phyloP scores from a whole-genome alignment of 371 early-diverging fungal species.

The Cokeromyces recurvatus region DNA sequence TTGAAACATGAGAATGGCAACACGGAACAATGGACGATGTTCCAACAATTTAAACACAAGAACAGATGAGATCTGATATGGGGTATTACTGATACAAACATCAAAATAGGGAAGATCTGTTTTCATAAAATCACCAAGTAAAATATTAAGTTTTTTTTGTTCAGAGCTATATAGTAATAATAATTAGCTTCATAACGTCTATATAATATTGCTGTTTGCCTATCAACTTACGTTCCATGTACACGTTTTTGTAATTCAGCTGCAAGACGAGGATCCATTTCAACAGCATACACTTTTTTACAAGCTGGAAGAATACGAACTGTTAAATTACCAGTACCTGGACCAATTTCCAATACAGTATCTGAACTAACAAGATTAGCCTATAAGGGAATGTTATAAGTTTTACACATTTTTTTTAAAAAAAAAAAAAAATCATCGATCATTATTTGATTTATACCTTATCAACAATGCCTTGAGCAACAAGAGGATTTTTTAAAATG shows the following conservation, averaged over 20 bases:
- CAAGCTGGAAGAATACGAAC: conserved; percentile 93
- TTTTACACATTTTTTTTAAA: neutral
- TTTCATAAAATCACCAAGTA: conserved; percentile 98
- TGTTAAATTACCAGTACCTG: conserved; percentile 99
- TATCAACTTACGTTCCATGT: conserved; percentile 74
- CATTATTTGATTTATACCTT: conserved; percentile 57
- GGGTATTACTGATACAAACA: conserved; percentile 99
- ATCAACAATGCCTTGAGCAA: conserved; percentile 96
- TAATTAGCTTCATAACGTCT: neutral
- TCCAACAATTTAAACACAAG: conserved; percentile 95
- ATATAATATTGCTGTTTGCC: too few species aligned
- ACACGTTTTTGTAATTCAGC: conserved; percentile 98
- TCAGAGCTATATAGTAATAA: conserved; percentile 49
- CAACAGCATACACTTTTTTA: conserved; percentile 95
- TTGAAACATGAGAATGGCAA: conserved; percentile 99
- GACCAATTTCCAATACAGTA: conserved; percentile 98
- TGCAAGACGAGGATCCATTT: conserved; percentile 97
- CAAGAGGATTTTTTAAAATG: conserved; percentile 98
- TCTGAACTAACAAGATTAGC: conserved; percentile 92
- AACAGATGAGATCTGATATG: conserved; percentile 98
- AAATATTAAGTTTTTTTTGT: conserved; percentile 88
- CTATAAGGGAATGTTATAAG: conserved; percentile 29
- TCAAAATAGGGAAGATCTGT: conserved; percentile 98
- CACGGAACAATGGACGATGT: conserved; percentile 91
- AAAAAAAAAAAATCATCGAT: neutral